Evolutionary conservation across 495 filamentous ascomycete genomes (phyloP), one percentile per base, ranked within the genome.

Genomic region (Pseudomonodictys pantanalensis): DNA sequence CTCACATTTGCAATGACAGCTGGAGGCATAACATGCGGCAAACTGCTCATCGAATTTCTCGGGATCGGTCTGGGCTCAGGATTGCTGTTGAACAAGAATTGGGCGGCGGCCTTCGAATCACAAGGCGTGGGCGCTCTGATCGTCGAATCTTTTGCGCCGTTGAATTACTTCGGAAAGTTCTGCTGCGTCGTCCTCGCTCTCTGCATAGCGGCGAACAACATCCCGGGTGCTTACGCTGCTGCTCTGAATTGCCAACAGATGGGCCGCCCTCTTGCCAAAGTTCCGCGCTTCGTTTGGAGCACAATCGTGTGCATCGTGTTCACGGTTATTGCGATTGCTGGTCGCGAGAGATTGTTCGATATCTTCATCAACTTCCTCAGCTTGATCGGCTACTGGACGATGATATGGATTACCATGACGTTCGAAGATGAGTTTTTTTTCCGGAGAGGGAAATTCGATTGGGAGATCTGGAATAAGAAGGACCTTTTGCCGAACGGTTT

Each of bases 331-430:
- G 85, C 83, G 0, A 73, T 89, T 15, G 85, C 78, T 1, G 87
- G 86, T 11, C 76, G 84, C 5, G 75, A 82, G 44, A 56, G 82
- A 51, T 74, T 89, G 22, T 79, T 82, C 4, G 77, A 77, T 17
- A 84, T 90, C 58, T 89, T 90, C 61, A 80, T 79, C 11, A 88
- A 89, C 69, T 89, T 89, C 69, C 75, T 90, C 20, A 81, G 85
- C 1, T 70, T 90, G 25, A 89, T 90, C 83, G 86, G 85, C 23
- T 89, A 89, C 68, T 89, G 86, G 85, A 77, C 86, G 9, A 79
- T 78, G 26, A 80, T 86, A 41, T 60, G 39, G 50, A 48, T 61
- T 23, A 30, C 30, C 25, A 85, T 89, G 33, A 75, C 81, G 2
- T 58, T 87, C 3, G 79, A 85, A 65, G 86, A 90, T 68, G 77